Percentiles rank a stretch among this genome's conserved stretches.
Conservation (phyloP, 2,329 filamentous ascomycete species). For the Spiromastix sp. region DNA sequence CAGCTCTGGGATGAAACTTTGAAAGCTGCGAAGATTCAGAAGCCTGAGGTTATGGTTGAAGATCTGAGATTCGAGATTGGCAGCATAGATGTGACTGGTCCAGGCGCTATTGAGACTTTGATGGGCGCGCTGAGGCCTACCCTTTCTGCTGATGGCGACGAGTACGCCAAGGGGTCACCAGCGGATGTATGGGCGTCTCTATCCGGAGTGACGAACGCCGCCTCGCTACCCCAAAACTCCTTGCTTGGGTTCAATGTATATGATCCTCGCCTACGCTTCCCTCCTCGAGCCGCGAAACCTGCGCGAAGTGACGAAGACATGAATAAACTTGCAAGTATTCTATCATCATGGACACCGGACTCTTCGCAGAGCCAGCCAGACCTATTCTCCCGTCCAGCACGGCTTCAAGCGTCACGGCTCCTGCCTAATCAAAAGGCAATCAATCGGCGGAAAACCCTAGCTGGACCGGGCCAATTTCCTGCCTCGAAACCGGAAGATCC, state of each 20-base stretch:
- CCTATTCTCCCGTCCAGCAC: conserved; percentile 59
- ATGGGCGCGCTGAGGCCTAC: conserved; percentile 53
- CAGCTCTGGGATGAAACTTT: conserved; percentile 54
- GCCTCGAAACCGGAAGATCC: conserved; percentile 53
- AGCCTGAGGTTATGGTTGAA: conserved; percentile 51
- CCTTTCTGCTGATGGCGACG: conserved; percentile 22
- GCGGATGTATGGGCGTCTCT: conserved; percentile 33
- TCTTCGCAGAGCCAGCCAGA: conserved; percentile 31
- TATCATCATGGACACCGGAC: conserved; percentile 61
- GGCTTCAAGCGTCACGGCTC: conserved; percentile 54
- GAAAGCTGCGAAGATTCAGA: conserved; percentile 49
- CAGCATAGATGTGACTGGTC: conserved; percentile 60
- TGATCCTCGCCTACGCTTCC: conserved; percentile 73
- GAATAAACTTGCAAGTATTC: conserved; percentile 44
- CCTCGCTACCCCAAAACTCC: conserved; percentile 58
- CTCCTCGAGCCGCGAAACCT: conserved; percentile 48
- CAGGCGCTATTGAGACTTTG: conserved; percentile 69
- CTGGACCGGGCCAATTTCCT: conserved; percentile 53
- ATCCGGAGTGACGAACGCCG: conserved; percentile 52
- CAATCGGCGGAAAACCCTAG: conserved; percentile 61
- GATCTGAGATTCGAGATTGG: conserved; percentile 63
- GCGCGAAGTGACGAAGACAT: conserved; percentile 26
- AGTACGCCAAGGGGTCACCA: conserved; percentile 19
- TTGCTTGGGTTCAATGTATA: conserved; percentile 62
- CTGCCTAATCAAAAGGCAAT: conserved; percentile 69